Conservation (phyloP, 495 filamentous ascomycete species). For the Choiromyces venosus region DNA sequence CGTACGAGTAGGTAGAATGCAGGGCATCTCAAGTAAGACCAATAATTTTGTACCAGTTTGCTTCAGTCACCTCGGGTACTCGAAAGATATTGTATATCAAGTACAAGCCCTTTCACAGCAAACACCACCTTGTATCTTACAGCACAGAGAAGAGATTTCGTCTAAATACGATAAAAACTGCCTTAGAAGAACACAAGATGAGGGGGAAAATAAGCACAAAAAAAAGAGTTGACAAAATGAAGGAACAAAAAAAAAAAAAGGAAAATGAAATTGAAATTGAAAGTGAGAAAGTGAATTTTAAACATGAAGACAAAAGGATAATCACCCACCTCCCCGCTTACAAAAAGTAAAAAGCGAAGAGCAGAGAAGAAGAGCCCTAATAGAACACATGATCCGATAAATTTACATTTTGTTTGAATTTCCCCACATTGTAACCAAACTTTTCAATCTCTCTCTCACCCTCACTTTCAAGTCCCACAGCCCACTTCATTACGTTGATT, state of each 20-base stretch:
- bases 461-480: background rate
- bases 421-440: background rate
- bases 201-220: slow-evolving; percentile 25
- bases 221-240: slow-evolving; percentile 23
- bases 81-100: background rate
- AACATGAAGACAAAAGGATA: background rate
- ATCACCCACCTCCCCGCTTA: background rate
- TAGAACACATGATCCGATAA: background rate
- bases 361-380: background rate
- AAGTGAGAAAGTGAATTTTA: background rate
- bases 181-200: slow-evolving; percentile 15
- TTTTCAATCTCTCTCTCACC: background rate
- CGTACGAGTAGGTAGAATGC: background rate
- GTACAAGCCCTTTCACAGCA: background rate
- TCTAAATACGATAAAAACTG: slow-evolving; percentile 29
- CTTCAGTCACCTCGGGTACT: background rate
- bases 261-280: slow-evolving; percentile 8
- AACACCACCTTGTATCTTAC: background rate
- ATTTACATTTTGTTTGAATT: slow-evolving; percentile 2
- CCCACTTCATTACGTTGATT: background rate
- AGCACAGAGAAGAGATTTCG: slow-evolving; percentile 34
- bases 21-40: background rate
- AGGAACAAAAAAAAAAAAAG: slow-evolving; percentile 29
- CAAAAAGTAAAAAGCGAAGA: background rate
- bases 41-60: background rate